A percentile compares a stretch with the other conserved stretches of the same genome.
phyloP scores from a whole-genome alignment of 805 yeast genomes.

The Jamesozyma piceae region DNA sequence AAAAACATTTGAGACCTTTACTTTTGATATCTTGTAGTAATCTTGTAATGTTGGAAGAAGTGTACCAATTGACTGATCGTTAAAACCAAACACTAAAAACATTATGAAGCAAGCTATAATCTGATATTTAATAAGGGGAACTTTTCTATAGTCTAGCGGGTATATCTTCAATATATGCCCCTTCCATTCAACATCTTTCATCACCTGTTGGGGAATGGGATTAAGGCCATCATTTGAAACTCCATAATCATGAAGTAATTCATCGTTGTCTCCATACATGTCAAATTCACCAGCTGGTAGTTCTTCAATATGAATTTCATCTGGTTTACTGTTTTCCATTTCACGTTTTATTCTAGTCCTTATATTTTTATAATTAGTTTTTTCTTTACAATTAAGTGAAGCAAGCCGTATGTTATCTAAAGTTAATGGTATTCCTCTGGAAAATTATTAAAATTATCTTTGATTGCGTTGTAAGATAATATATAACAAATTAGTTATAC shows the following conservation, averaged over 20 bases:
- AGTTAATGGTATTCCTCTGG: no score
- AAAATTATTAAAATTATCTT: no score
- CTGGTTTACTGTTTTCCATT: background rate
- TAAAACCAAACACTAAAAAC: constrained; percentile 28
- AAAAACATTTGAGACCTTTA: constrained; percentile 25
- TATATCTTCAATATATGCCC: constrained; percentile 19
- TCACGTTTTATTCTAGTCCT: no score
- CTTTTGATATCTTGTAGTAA: constrained; percentile 20
- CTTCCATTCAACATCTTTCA: constrained; percentile 20
- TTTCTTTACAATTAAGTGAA: no score
- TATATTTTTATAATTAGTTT: no score
- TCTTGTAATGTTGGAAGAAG: constrained; percentile 25
- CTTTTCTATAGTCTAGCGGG: constrained; percentile 22
- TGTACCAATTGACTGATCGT: constrained; percentile 30
- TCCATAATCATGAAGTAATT: background rate
- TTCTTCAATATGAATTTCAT: background rate
- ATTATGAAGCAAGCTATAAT: constrained; percentile 22
- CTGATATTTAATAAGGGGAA: constrained; percentile 23
- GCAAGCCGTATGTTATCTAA: background rate
- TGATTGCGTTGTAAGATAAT: no score
- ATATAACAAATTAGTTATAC: no score
- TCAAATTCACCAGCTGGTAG: background rate
- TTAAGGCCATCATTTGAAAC: background rate
- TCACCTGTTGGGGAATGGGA: background rate
- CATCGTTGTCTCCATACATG: background rate